These are phyloP conservation scores for Chondrostereum purpureum DNA, from an alignment of 1,284 basidiomycete genomes.

Conservation along the genomic window DNA sequence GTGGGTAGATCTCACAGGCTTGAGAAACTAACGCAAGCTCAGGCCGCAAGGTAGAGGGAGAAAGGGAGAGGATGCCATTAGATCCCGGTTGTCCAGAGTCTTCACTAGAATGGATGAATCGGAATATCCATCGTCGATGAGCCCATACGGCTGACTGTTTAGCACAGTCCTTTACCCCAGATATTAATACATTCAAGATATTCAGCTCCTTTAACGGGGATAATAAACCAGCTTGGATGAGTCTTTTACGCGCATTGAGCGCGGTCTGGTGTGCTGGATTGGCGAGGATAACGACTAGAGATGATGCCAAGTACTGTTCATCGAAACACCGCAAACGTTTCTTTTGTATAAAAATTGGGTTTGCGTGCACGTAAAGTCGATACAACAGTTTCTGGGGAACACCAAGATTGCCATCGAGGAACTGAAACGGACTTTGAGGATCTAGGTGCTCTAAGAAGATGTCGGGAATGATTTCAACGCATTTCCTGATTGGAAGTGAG, in stretches of 20 bases:
- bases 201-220: constrained; percentile 38
- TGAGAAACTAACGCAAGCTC: constrained; percentile 40
- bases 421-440: constrained; percentile 42
- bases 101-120: constrained; percentile 22
- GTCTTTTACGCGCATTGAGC: constrained; percentile 49
- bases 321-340: constrained; percentile 10
- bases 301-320: constrained; percentile 21
- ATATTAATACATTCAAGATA: constrained; percentile 40
- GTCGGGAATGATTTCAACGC: constrained; percentile 45
- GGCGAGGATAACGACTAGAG: constrained; percentile 47
- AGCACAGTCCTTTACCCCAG: constrained; percentile 42
- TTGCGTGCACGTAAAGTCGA: constrained; percentile 41
- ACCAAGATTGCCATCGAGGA: constrained; percentile 54
- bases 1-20: constrained; percentile 53
- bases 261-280: constrained; percentile 66
- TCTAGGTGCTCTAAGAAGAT: constrained; percentile 20
- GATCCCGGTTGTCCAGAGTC: background rate
- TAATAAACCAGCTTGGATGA: constrained; percentile 31
- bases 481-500: constrained; percentile 23
- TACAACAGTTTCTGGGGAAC: constrained; percentile 52
- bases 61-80: constrained; percentile 16
- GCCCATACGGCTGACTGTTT: constrained; percentile 65
- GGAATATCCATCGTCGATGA: constrained; percentile 58
- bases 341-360: constrained; percentile 26
- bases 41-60: constrained; percentile 24